Evolutionary conservation across 441 rosid species (phyloP).

Genomic region (Populus hybrid): DNA sequence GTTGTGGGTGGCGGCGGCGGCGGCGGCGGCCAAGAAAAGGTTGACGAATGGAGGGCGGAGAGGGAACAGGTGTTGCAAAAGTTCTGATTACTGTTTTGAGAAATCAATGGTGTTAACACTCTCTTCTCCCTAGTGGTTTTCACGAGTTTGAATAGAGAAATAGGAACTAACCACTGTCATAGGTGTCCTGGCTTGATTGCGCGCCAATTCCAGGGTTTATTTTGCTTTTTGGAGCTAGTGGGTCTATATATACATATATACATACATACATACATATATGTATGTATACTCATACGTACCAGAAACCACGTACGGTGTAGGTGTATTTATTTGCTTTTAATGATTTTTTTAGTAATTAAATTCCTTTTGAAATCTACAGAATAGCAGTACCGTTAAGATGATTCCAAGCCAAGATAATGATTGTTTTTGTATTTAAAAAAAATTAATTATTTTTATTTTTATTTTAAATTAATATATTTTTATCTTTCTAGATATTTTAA

Average conservation of each 20-base stretch:
- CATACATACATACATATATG: too few species aligned
- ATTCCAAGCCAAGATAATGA: too few species aligned
- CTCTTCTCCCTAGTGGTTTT: not conserved
- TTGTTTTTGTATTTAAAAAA: too few species aligned
- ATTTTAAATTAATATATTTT: too few species aligned
- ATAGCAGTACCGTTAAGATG: too few species aligned
- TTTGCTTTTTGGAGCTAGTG: not conserved
- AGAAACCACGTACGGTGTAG: too few species aligned
- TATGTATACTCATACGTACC: too few species aligned
- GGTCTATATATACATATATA: not conserved
- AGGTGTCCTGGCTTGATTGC: conserved; percentile 11
- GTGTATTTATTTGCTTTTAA: too few species aligned
- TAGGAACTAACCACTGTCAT: not conserved
- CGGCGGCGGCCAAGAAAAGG: conserved; percentile 34
- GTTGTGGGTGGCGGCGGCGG: conserved; percentile 19
- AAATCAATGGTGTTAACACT: conserved; percentile 59
- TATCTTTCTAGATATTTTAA: too few species aligned
- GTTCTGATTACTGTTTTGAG: conserved; percentile 52
- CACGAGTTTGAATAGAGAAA: conserved; percentile 2
- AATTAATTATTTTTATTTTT: too few species aligned
- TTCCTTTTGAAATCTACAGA: too few species aligned
- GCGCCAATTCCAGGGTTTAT: not conserved
- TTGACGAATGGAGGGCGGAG: conserved; percentile 61
- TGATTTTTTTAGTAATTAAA: too few species aligned
- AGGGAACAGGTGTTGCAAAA: conserved; percentile 72